Base-by-base conservation (phyloP, 2,329 filamentous ascomycete species). In the Beauveria sp. region DNA sequence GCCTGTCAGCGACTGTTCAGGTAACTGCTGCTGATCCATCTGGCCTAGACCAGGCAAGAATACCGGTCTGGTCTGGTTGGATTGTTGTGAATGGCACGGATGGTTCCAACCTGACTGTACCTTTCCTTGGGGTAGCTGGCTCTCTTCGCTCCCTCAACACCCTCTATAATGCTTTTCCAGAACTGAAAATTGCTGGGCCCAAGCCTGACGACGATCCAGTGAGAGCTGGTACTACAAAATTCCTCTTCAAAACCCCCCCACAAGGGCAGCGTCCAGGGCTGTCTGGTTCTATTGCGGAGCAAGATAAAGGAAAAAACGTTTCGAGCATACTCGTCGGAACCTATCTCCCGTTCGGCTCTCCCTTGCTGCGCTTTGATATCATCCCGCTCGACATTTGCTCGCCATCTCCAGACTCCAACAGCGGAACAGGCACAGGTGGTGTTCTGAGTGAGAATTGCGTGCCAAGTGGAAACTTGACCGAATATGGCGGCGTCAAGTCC, bases 41-140 rank as follows among this genome's bases (percentile, higher is more conserved):
- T 66, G 66, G 67, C 16, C 62, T 75, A 8, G 64, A 72, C 45
- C 63, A 63, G 5, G 63, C 63, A 0, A 68, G 68, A 6, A 63
- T 78, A 20, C 76, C 75, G 5, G 70, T 79, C 10, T 79, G 78
- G 67, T 73, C 73, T 26, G 77, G 77, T 24, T 78, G 73, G 67
- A 68, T 79, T 58, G 69, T 73, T 14, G 66, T 79, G 56, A 74
- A 72, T 40, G 70, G 70, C 49, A 72, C 71, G 43, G 74, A 74
- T 28, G 71, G 69, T 24, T 70, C 73, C 12, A 65, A 66, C 18
- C 69, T 77, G 20, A 67, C 68, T 4, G 64, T 78, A 6, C 76
- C 76, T 2, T 78, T 78, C 65, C 68, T 74, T n/a, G 76, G 75
- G 16, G 65, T 75, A 5, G 68, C 64, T 4, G 71, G 71, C 4